phyloP scores from a whole-genome alignment of 352 stramenopile genomes.

The Aphanomyces astaci region DNA sequence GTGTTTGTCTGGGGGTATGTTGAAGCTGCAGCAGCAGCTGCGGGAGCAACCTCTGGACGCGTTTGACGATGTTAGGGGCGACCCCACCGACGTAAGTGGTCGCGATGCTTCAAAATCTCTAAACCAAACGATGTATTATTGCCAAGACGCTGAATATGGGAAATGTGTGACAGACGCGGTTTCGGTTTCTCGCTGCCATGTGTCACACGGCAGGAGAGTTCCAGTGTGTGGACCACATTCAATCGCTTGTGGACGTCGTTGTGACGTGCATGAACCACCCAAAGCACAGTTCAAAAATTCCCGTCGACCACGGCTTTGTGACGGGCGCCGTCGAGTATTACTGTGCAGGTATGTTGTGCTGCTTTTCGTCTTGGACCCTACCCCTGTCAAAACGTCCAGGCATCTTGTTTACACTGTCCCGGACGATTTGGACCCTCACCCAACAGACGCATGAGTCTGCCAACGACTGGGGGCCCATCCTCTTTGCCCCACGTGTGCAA shows the following conservation, averaged over 20 bases:
- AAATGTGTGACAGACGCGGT: background rate
- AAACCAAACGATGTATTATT: too few species aligned
- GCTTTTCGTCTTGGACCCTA: background rate
- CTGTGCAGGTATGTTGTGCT: conserved; percentile 6
- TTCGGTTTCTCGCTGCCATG: conserved; percentile 56
- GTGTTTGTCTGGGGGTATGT: background rate
- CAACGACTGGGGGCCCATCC: background rate
- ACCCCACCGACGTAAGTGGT: background rate
- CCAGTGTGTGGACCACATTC: conserved; percentile 49
- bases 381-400: too few species aligned
- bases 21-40: background rate
- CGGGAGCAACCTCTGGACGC: background rate
- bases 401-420: conserved; percentile 24
- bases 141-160: too few species aligned
- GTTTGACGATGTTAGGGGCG: conserved; percentile 8
- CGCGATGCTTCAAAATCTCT: too few species aligned
- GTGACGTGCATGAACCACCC: conserved; percentile 34
- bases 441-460: conserved; percentile 38
- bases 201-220: conserved; percentile 56
- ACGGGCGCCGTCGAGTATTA: conserved; percentile 14
- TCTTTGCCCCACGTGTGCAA: conserved; percentile 6
- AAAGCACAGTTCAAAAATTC: background rate
- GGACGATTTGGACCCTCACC: conserved; percentile 36
- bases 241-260: conserved; percentile 44
- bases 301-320: conserved; percentile 22